Percentiles rank a stretch among this genome's conserved stretches.
phyloP scores from a whole-genome alignment of 805 yeast genomes.

The Kregervanrija delftensis region DNA sequence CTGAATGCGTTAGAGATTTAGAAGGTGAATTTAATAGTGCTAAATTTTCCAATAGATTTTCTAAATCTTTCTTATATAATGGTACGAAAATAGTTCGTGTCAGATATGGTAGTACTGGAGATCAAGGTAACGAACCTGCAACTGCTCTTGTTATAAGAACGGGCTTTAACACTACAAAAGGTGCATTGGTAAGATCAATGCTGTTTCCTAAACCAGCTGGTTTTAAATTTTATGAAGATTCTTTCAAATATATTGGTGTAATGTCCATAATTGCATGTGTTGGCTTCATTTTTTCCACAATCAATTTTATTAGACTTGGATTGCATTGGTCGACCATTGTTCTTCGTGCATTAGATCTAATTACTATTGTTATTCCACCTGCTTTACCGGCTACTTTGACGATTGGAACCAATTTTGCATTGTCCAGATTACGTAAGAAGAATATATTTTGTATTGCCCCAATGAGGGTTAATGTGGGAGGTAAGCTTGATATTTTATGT shows the following conservation, averaged over 20 bases:
- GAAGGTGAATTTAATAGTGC: conserved; percentile 49
- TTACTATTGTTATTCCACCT: conserved; percentile 97
- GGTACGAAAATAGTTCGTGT: conserved; percentile 89
- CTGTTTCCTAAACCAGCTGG: conserved; percentile 92
- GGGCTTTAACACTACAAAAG: conserved; percentile 94
- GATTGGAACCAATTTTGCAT: conserved; percentile 91
- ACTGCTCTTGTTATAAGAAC: conserved; percentile 83
- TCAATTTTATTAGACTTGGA: conserved; percentile 74
- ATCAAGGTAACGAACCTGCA: conserved; percentile 70
- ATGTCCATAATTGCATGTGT: conserved; percentile 80
- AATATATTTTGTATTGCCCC: conserved; percentile 89
- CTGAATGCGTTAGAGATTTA: conserved; percentile 52
- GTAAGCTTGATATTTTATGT: conserved; percentile 82
- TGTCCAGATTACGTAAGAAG: conserved; percentile 61
- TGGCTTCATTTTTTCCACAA: conserved; percentile 80
- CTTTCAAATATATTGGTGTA: conserved; percentile 92
- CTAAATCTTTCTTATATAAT: conserved; percentile 71
- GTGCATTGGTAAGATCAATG: conserved; percentile 91
- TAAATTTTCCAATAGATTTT: conserved; percentile 54
- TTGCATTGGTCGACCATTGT: conserved; percentile 64
- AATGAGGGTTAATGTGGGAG: conserved; percentile 91
- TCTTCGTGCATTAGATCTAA: conserved; percentile 84
- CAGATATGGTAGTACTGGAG: conserved; percentile 49
- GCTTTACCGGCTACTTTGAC: conserved; percentile 97
- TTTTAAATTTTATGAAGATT: conserved; percentile 88